phyloP scores from a whole-genome alignment of 2,329 filamentous ascomycete genomes.

The Capronia americana region DNA sequence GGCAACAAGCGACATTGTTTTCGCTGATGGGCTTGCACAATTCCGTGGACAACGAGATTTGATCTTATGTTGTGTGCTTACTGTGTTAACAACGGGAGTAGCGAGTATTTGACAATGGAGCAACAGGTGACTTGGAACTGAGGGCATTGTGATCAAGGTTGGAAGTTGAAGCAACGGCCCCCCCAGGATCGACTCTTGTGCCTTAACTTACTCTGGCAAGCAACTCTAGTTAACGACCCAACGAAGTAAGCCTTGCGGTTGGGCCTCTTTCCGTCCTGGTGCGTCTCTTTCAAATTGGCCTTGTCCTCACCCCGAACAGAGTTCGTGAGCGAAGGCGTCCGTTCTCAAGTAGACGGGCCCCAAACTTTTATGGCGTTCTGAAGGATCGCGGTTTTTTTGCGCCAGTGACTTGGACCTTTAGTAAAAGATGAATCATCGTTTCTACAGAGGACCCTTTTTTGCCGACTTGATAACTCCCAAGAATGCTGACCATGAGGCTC shows the following conservation, averaged over 20 bases:
- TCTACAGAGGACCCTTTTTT: too few relatives aligned
- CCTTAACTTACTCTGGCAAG: not conserved
- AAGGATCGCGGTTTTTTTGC: not conserved
- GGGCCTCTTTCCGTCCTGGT: not conserved
- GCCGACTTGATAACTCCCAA: too few relatives aligned
- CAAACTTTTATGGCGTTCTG: not conserved
- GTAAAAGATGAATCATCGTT: not conserved
- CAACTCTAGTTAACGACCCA: not conserved
- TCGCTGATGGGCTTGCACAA: not conserved
- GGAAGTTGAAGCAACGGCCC: not conserved
- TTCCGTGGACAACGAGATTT: not conserved
- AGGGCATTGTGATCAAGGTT: not conserved
- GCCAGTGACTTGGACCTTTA: not conserved
- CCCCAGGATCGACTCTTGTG: not conserved
- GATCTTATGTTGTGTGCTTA: not conserved
- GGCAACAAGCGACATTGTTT: constrained; percentile 1
- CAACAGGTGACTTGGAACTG: not conserved
- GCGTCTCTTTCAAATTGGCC: not conserved
- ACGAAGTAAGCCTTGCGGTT: not conserved
- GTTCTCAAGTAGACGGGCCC: not conserved
- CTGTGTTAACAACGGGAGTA: not conserved
- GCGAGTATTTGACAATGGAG: too few relatives aligned
- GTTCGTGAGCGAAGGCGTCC: not conserved
- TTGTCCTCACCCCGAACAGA: not conserved
- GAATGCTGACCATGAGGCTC: too few relatives aligned